Base-by-base conservation (phyloP, 148 eudicot species). In the Diospyros lotus region DNA sequence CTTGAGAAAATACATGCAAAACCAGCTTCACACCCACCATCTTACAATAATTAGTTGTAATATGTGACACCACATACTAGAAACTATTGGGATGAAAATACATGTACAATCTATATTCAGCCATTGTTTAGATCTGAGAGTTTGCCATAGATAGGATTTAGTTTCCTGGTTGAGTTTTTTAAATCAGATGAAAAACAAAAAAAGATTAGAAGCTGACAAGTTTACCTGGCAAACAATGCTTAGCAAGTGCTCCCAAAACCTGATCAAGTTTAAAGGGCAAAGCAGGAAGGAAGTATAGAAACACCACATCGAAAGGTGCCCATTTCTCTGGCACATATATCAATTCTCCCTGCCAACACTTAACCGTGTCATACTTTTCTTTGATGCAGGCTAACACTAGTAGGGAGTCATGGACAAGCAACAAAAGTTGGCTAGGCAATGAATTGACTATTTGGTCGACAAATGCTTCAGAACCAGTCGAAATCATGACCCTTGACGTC, bases 341-440 rank as follows among this genome's bases (percentile, higher is more conserved):
- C 81, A 95, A 66, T 75, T 86, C 94, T 58, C 98, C 98, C 82
- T 92, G 95, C 98, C 97, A 95, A 80, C 97, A 95, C 79, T 82
- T 90, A 58, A 95, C 91, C 28, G 78, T 73, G 74, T 95, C 98
- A 71, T 92, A 80, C 78, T 87, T 90, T 62, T 90, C 98, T 80
- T 86, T 91, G 39, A 92, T 88, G 83, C 88, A 79, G 14, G 97
- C 96, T 76, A 95, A 79, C 39, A 80, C 54, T 12, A 94, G 76
- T 64, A 94, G 82, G 40, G 98, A 92, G 58, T 92, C 96, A 63
- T 95, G 98, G 72, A 83, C 96, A 42, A 89, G 83, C 76, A 95
- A 82, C 87, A 95, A 78, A 78, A 86, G 84, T 52, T 88, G 75
- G 82, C 70, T 75, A 48, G 90, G 75, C 18, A 83, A 86, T 69